These are phyloP conservation scores for Komagataella pastoris DNA, from an alignment of 805 yeast species.

Conservation along the genomic window DNA sequence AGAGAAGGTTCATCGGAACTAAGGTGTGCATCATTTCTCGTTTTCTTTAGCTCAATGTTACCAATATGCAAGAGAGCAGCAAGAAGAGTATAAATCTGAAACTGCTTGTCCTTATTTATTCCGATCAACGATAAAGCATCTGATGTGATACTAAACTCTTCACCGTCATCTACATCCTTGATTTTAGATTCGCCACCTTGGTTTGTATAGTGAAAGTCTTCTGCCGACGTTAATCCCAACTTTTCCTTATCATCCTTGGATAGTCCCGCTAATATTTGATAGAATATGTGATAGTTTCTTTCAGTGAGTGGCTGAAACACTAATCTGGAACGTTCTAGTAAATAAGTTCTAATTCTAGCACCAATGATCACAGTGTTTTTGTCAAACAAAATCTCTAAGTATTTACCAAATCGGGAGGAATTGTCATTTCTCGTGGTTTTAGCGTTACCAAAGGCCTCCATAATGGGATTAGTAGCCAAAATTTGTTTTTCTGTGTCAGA, in stretches of 20 bases:
- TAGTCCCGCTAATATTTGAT: constrained; percentile 75
- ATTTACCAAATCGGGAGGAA: constrained; percentile 95
- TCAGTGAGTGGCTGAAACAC: constrained; percentile 88
- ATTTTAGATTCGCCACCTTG: constrained; percentile 74
- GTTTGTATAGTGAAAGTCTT: constrained; percentile 68
- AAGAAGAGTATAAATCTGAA: constrained; percentile 59
- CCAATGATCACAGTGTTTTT: constrained; percentile 70
- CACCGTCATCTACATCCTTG: constrained; percentile 68
- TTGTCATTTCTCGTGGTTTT: constrained; percentile 95
- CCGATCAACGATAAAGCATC: constrained; percentile 77
- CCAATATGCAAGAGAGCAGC: constrained; percentile 90
- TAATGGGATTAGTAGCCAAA: constrained; percentile 90
- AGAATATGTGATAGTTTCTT: constrained; percentile 90
- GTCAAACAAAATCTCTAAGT: constrained; percentile 82
- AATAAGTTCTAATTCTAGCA: constrained; percentile 85
- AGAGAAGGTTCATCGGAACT: constrained; percentile 80
- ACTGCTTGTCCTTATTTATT: constrained; percentile 42
- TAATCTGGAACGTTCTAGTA: constrained; percentile 85
- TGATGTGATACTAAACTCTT: constrained; percentile 64
- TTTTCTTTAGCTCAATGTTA: constrained; percentile 75
- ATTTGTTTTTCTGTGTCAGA: constrained; percentile 89
- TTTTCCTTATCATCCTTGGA: constrained; percentile 36
- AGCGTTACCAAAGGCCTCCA: constrained; percentile 98
- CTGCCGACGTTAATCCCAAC: constrained; percentile 49
- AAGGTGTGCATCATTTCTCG: constrained; percentile 72